These are phyloP conservation scores for Backusella macrospora DNA, from an alignment of 192 early-diverging fungal species.

Conservation along the genomic window DNA sequence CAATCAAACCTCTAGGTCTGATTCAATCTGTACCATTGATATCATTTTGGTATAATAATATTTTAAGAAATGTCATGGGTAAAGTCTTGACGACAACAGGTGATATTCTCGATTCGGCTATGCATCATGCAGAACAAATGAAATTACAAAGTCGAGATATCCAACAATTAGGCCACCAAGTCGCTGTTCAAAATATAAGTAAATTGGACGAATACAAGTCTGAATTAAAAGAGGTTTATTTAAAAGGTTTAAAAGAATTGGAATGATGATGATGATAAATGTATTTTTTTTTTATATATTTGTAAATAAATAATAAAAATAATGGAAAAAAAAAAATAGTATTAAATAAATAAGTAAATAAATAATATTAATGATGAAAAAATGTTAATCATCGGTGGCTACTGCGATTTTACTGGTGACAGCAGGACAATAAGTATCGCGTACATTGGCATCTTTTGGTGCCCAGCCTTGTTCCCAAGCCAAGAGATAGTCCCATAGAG, in stretches of 20 bases:
- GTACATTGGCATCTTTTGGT: slow-evolving; percentile 52
- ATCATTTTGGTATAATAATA: slow-evolving; percentile 60
- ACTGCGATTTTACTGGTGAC: not conserved
- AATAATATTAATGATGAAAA: not conserved
- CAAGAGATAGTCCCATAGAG: slow-evolving; percentile 73
- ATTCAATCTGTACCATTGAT: slow-evolving; percentile 57
- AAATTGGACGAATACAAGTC: slow-evolving; percentile 36
- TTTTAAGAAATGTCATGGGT: slow-evolving; percentile 52
- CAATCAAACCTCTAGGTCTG: slow-evolving; percentile 33
- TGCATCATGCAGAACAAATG: slow-evolving; percentile 36
- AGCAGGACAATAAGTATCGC: slow-evolving; percentile 19
- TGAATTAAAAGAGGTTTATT: slow-evolving; percentile 31
- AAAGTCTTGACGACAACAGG: slow-evolving; percentile 50
- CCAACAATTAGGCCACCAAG: slow-evolving; percentile 35
- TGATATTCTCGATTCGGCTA: slow-evolving; percentile 51
- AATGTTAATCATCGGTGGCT: not conserved
- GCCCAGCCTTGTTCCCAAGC: slow-evolving; percentile 69
- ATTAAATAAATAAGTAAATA: slow-evolving; percentile 12
- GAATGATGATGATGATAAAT: slow-evolving; percentile 10
- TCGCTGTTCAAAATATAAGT: slow-evolving; percentile 33
- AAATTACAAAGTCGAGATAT: slow-evolving; percentile 32
- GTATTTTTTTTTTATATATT: slow-evolving; percentile 2
- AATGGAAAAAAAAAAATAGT: not conserved
- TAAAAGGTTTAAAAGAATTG: slow-evolving; percentile 21
- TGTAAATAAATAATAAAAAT: not conserved